phyloP scores from a whole-genome alignment of 163 green algal species.

The Volvox carteri region DNA sequence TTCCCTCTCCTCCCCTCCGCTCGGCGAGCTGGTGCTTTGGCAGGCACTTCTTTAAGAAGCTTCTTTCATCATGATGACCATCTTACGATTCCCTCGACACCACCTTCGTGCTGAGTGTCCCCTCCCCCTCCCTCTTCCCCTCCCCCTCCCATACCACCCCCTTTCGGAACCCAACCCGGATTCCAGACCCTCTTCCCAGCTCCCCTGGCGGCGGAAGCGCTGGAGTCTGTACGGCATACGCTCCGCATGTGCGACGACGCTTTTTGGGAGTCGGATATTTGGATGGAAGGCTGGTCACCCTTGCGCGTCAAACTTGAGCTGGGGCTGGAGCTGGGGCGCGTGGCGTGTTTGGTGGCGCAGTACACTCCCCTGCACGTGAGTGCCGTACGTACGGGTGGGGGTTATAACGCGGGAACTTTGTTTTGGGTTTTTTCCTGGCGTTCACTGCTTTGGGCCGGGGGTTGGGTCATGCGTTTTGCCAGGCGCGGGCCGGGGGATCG shows the following conservation, averaged over 20 bases:
- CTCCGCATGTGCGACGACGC: conserved; percentile 16
- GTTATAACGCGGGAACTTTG: too few species aligned
- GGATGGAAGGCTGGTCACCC: conserved; percentile 19
- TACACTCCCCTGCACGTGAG: conserved; percentile 55
- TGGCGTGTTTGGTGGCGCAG: conserved; percentile 48
- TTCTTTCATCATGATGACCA: too few species aligned
- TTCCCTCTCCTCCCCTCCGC: too few species aligned
- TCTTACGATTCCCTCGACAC: too few species aligned
- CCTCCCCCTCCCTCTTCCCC: neutral
- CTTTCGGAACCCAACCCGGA: too few species aligned
- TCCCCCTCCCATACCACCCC: neutral
- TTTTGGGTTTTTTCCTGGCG: too few species aligned
- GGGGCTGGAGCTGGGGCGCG: conserved; percentile 36
- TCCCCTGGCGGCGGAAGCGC: conserved; percentile 12
- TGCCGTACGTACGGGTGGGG: too few species aligned
- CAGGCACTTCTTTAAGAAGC: too few species aligned
- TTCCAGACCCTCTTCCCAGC: conserved; percentile 35
- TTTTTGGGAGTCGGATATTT: conserved; percentile 1
- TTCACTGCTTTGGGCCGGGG: too few species aligned
- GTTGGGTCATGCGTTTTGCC: too few species aligned
- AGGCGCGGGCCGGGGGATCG: too few species aligned
- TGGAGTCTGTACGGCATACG: neutral
- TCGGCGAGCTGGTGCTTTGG: too few species aligned
- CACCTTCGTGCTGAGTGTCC: neutral
- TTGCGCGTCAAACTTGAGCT: conserved; percentile 17